Conservation (phyloP, 768 basidiomycete genomes). For the Psilocybe cyanescens region DNA sequence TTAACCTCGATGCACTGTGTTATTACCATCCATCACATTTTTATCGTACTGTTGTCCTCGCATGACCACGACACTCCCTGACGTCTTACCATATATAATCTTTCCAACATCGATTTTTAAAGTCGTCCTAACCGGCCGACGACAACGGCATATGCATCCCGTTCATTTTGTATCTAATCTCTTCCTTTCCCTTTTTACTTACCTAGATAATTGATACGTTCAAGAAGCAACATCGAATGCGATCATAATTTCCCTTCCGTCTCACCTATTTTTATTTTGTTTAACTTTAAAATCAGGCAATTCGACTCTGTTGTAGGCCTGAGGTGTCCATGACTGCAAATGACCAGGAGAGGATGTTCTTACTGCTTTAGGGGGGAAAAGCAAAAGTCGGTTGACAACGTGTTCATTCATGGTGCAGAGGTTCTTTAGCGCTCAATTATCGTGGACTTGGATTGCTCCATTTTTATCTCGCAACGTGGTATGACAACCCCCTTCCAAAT, state of each 20-base stretch:
- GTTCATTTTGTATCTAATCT: constrained; percentile 1
- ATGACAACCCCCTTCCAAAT: too few relatives aligned
- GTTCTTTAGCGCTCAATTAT: too few relatives aligned
- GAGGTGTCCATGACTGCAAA: too few relatives aligned
- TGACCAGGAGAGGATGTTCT: too few relatives aligned
- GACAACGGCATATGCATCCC: background rate
- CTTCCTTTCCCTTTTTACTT: background rate
- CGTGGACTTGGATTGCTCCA: too few relatives aligned
- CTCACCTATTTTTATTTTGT: background rate
- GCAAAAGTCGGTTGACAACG: too few relatives aligned
- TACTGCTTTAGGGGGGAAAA: too few relatives aligned
- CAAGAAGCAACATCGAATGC: constrained; percentile 2
- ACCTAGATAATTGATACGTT: constrained; percentile 2
- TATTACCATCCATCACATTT: constrained; percentile 15
- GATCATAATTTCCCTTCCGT: background rate
- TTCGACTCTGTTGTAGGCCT: too few relatives aligned
- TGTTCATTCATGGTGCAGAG: too few relatives aligned
- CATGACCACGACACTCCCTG: constrained; percentile 18
- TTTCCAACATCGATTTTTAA: background rate
- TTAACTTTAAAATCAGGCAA: too few relatives aligned
- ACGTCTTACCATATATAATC: constrained; percentile 3
- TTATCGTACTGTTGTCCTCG: constrained; percentile 23
- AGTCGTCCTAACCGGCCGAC: background rate
- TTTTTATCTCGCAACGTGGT: too few relatives aligned
- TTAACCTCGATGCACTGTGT: constrained; percentile 19